Evolutionary conservation across 2,329 filamentous ascomycete species (phyloP).

Genomic region (Verticillium nonalfalfae): DNA sequence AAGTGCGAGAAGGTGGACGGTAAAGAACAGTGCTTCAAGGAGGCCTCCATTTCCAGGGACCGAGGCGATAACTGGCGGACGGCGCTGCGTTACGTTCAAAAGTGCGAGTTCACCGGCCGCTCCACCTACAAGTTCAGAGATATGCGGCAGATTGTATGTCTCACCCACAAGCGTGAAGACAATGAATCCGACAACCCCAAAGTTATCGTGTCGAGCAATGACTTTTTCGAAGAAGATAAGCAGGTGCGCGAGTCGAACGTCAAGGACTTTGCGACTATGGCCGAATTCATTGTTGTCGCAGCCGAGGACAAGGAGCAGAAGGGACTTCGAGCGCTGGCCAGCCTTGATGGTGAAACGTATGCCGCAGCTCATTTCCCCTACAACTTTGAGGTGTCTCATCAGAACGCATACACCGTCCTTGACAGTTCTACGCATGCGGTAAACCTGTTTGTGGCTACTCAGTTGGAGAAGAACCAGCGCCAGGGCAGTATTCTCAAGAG

Average conservation of each 20-base stretch:
- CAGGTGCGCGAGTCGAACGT: constrained; percentile 62
- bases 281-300: constrained; percentile 90
- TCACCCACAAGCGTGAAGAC: constrained; percentile 50
- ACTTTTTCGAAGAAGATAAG: constrained; percentile 66
- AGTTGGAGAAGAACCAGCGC: constrained; percentile 54
- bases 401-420: constrained; percentile 84
- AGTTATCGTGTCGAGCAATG: constrained; percentile 69
- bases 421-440: constrained; percentile 93
- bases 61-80: constrained; percentile 76
- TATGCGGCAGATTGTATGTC: constrained; percentile 53
- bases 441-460: constrained; percentile 86
- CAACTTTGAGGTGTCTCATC: constrained; percentile 72
- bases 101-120: constrained; percentile 80
- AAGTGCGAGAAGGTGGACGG: constrained; percentile 53
- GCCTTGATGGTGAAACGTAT: constrained; percentile 77
- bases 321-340: constrained; percentile 71
- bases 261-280: constrained; percentile 87
- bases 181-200: constrained; percentile 57
- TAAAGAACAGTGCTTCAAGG: constrained; percentile 56
- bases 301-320: constrained; percentile 62
- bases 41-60: constrained; percentile 72
- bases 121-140: constrained; percentile 47
- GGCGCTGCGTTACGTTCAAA: constrained; percentile 66
- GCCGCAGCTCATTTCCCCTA: constrained; percentile 79
- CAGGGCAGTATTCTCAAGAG: constrained; percentile 93